These are phyloP conservation scores for Schoenoplectus tabernaemontani DNA, from an alignment of 202 grass and related monocot species.

Conservation along the genomic window DNA sequence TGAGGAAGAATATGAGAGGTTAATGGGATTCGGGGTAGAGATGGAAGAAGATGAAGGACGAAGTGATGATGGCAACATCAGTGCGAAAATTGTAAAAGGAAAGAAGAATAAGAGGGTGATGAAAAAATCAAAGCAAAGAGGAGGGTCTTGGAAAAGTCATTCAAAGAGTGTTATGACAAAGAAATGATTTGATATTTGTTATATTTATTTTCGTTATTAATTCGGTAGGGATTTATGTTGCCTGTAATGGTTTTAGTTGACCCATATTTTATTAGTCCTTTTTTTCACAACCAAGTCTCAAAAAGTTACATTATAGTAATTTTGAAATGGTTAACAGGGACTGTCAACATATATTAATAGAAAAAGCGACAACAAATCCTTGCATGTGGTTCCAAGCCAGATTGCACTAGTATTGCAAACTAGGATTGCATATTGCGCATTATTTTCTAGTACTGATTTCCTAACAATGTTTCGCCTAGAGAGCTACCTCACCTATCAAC, in stretches of 20 bases:
- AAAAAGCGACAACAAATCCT: too few relatives aligned
- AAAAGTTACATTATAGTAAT: too few relatives aligned
- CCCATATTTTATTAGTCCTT: not conserved
- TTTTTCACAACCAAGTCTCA: not conserved
- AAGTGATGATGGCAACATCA: conserved; percentile 18
- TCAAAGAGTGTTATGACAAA: conserved; percentile 27
- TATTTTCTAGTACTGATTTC: too few relatives aligned
- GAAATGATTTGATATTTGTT: conserved; percentile 3
- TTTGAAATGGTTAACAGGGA: too few relatives aligned
- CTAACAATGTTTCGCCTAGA: too few relatives aligned
- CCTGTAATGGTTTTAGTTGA: not conserved
- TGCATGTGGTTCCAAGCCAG: too few relatives aligned
- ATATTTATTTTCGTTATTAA: not conserved
- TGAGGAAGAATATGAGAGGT: conserved; percentile 75
- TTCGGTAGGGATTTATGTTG: not conserved
- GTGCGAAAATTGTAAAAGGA: conserved; percentile 1
- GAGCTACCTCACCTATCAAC: too few relatives aligned
- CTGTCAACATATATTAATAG: too few relatives aligned
- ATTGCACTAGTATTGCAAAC: too few relatives aligned
- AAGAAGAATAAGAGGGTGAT: conserved; percentile 34
- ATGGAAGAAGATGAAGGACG: conserved; percentile 39
- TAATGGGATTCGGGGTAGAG: conserved; percentile 50
- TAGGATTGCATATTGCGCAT: too few relatives aligned
- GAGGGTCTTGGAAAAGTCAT: conserved; percentile 41
- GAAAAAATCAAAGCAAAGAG: conserved; percentile 47